Evolutionary conservation across 176 grass and related monocot genomes (phyloP).

Genomic region (Oryza glaberrima): DNA sequence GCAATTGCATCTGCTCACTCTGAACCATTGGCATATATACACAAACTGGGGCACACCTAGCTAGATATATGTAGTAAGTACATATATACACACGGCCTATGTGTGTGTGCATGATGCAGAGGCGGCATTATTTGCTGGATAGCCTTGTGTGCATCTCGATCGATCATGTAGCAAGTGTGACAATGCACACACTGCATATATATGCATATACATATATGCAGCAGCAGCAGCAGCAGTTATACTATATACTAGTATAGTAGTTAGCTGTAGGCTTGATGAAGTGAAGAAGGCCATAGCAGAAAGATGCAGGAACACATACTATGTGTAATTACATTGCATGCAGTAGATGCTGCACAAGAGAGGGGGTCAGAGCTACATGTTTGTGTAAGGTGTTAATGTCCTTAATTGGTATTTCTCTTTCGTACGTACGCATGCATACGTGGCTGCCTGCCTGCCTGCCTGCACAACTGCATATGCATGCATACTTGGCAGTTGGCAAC

Average conservation of each 20-base stretch:
- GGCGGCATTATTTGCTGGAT: neutral
- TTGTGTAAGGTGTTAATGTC: constrained; percentile 31
- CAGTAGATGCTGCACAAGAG: constrained; percentile 24
- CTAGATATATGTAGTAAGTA: neutral
- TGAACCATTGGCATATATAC: neutral
- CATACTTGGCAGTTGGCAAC: neutral
- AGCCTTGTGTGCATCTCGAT: neutral
- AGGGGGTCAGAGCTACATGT: neutral
- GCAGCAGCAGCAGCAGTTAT: constrained; percentile 26
- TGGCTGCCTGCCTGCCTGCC: neutral
- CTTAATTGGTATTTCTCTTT: constrained; percentile 14
- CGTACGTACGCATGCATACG: neutral
- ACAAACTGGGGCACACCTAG: neutral
- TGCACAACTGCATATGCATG: neutral
- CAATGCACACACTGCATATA: neutral
- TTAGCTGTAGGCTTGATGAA: neutral
- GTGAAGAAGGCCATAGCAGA: constrained; percentile 3
- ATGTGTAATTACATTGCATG: constrained; percentile 15
- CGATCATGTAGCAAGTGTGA: constrained; percentile 41
- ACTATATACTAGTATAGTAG: neutral
- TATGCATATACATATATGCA: neutral
- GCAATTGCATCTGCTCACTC: neutral
- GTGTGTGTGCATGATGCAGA: constrained; percentile 39
- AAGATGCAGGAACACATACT: neutral
- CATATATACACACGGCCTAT: neutral